A percentile compares a stretch with the other conserved stretches of the same genome.
These are phyloP conservation scores for Psilocybe cyanescens DNA, from an alignment of 768 basidiomycete genomes.

Conservation along the genomic window DNA sequence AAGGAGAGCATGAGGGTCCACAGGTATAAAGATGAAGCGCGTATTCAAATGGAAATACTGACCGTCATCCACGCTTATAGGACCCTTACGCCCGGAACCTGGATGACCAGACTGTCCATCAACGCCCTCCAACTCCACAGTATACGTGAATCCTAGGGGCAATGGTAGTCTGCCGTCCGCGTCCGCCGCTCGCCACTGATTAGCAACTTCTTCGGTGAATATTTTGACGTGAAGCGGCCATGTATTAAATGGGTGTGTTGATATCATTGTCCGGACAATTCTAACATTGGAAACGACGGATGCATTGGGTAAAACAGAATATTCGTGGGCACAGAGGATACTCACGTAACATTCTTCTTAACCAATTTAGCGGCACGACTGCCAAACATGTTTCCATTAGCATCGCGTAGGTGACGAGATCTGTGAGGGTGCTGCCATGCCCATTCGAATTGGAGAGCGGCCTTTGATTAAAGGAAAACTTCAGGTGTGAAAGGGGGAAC, in stretches of 20 bases:
- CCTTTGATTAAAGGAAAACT: constrained; percentile 33
- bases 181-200: constrained; percentile 50
- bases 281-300: constrained; percentile 34
- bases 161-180: constrained; percentile 31
- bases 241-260: constrained; percentile 65
- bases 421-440: constrained; percentile 82
- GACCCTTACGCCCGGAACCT: constrained; percentile 58
- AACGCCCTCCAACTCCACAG: constrained; percentile 68
- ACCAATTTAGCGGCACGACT: constrained; percentile 37
- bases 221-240: constrained; percentile 80
- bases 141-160: constrained; percentile 55
- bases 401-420: constrained; percentile 64
- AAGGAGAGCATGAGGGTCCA: constrained; percentile 1
- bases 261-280: constrained; percentile 65
- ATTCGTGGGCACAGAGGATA: constrained; percentile 8
- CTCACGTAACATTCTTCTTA: constrained; percentile 52
- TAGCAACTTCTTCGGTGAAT: constrained; percentile 66
- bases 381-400: constrained; percentile 42
- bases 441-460: constrained; percentile 84
- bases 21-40: not conserved
- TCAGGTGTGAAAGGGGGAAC: not conserved
- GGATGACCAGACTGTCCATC: constrained; percentile 61
- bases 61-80: constrained; percentile 66
- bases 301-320: not conserved
- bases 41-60: not conserved